Evolutionary conservation across 2,329 filamentous ascomycete genomes (phyloP).

Genomic region (Alternaria burnsii): DNA sequence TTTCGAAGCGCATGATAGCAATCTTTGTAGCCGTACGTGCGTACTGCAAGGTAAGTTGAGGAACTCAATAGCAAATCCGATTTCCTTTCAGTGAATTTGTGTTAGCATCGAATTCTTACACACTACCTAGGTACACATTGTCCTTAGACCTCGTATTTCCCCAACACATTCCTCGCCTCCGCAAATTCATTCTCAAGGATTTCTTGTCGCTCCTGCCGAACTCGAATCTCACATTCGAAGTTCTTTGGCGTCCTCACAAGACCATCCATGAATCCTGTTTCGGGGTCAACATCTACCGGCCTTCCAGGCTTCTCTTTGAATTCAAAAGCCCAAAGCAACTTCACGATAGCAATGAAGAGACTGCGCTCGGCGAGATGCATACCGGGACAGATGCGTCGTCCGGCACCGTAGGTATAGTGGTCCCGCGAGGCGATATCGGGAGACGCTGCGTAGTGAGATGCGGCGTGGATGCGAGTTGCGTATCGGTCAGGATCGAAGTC

Average conservation of each 20-base stretch:
- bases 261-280: slow-evolving; percentile 6
- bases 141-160: background rate
- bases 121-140: background rate
- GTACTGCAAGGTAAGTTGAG: background rate
- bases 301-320: slow-evolving; percentile 14
- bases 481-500: slow-evolving; percentile 51
- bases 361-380: slow-evolving; percentile 64
- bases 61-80: background rate
- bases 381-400: slow-evolving; percentile 59
- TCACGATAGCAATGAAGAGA: slow-evolving; percentile 51
- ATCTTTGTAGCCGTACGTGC: background rate
- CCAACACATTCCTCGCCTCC: background rate
- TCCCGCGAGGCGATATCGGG: slow-evolving; percentile 50
- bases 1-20: background rate
- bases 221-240: slow-evolving; percentile 5
- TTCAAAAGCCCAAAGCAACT: slow-evolving; percentile 62
- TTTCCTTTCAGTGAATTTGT: background rate
- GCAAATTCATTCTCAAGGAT: slow-evolving; percentile 1
- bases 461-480: slow-evolving; percentile 39
- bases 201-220: background rate
- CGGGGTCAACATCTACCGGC: slow-evolving; percentile 6
- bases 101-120: background rate
- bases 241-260: slow-evolving; percentile 1
- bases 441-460: slow-evolving; percentile 49
- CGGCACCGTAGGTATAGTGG: slow-evolving; percentile 61